Base-by-base conservation (phyloP, 257 asterid genomes). In the Mitragyna speciosa region DNA sequence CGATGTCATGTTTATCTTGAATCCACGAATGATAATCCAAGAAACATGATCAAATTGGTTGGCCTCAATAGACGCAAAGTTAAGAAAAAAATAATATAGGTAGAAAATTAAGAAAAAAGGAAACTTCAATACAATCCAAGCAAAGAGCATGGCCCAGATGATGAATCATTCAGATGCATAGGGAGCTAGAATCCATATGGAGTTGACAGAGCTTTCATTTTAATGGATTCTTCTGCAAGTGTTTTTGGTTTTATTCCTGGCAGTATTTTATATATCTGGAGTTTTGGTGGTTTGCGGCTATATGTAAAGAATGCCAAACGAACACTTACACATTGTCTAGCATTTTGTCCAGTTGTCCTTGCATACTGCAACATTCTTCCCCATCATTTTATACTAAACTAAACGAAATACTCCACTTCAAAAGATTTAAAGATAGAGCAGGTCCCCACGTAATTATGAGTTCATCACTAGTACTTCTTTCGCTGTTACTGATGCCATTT, bases 341-440 rank as follows among this genome's bases (percentile, higher is more conserved):
- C 73, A 73, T 51, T 86, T 83, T 88, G 92, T 87, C 94, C 70
- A 64, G 83, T 84, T 88, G 94, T 87, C 91, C 65, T 84, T 73
- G 80, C 70, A 72, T 72, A 89, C 87, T 73, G 85, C 88, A 86
- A 89, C 90, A 91, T 87, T 91, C 91, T 87, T 87, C 86, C 76
- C 87, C 61, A 79, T 58, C 84, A 84, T 79, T 76, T 84, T 84
- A 78, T 85, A 75, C 45, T 70, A 8, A 59, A 61, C 22, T 61
- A 63, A 63, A 6, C 31, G 10, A 63, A 63, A 26, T 63, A 10
- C 39, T 26, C 68, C 36, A 4, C 31, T n/a, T n/a, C 11, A 24
- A 24, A 8, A 9, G 17, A 61, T 11, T 24, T 24, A 24, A 61
- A 61, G 28, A 61, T n/a, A 2, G 71, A 36, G 47, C 68, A 31